A percentile compares a stretch with the other conserved stretches of the same genome.
Evolutionary conservation across 2,329 filamentous ascomycete species (phyloP).

Genomic region (Thelonectria rubi): DNA sequence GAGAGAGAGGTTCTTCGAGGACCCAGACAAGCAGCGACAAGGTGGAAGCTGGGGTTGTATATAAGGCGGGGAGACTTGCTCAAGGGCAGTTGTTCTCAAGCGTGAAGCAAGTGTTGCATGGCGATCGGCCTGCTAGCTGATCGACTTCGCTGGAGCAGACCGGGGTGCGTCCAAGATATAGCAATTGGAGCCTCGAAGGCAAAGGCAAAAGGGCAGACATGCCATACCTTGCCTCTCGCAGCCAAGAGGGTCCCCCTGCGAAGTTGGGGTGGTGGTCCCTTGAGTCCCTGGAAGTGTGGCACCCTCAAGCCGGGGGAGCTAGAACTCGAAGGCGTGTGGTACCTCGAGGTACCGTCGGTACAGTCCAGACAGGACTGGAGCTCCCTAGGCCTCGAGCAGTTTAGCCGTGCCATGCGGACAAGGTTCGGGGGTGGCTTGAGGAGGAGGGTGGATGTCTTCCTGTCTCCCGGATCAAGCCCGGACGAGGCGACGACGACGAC

Average conservation of each 20-base stretch:
- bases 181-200: slow-evolving; percentile 21
- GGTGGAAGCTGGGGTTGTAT: slow-evolving; percentile 20
- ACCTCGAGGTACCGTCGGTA: slow-evolving; percentile 30
- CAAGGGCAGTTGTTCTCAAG: slow-evolving; percentile 10
- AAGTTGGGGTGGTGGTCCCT: slow-evolving; percentile 3
- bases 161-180: slow-evolving; percentile 29
- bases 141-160: slow-evolving; percentile 32
- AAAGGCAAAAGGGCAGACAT: slow-evolving; percentile 4
- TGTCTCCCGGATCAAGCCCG: slow-evolving; percentile 35
- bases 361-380: slow-evolving; percentile 25
- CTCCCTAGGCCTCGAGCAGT: slow-evolving; percentile 3
- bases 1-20: slow-evolving; percentile 15
- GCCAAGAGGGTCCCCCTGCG: not conserved
- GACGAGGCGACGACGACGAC: slow-evolving; percentile 21
- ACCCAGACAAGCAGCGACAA: slow-evolving; percentile 16
- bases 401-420: slow-evolving; percentile 21
- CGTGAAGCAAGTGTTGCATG: slow-evolving; percentile 42
- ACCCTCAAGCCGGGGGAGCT: slow-evolving; percentile 1
- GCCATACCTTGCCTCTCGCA: not conserved
- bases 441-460: slow-evolving; percentile 25
- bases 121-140: slow-evolving; percentile 42
- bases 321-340: slow-evolving; percentile 20
- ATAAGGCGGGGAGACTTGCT: slow-evolving; percentile 7
- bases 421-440: slow-evolving; percentile 37
- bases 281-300: slow-evolving; percentile 12